phyloP scores from a whole-genome alignment of 371 early-diverging fungal genomes.

The Lichtheimia hyalospora region DNA sequence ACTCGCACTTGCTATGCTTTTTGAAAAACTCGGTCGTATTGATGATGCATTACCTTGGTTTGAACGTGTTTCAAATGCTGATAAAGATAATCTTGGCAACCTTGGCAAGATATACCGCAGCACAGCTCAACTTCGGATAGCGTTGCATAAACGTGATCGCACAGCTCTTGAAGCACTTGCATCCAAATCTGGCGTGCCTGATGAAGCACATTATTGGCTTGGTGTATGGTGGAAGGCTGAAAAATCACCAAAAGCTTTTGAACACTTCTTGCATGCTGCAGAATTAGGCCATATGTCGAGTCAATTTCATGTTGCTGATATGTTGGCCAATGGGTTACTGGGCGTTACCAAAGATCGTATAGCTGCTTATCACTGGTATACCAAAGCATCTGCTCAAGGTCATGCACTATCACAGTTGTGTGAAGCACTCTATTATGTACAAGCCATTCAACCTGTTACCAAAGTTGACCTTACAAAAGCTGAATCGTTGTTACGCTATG shows the following conservation, averaged over 20 bases:
- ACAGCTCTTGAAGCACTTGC: neutral
- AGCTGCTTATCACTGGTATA: slow-evolving; percentile 41
- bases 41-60: slow-evolving; percentile 12
- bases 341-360: neutral
- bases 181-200: neutral
- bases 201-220: neutral
- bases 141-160: slow-evolving; percentile 8
- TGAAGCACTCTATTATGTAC: slow-evolving; percentile 44
- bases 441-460: slow-evolving; percentile 37
- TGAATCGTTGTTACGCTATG: slow-evolving; percentile 28
- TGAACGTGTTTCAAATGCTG: slow-evolving; percentile 2
- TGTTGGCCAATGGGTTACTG: slow-evolving; percentile 30
- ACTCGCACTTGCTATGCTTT: slow-evolving; percentile 11
- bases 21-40: slow-evolving; percentile 2
- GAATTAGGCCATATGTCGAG: slow-evolving; percentile 24
- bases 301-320: slow-evolving; percentile 33
- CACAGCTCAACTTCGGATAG: slow-evolving; percentile 15
- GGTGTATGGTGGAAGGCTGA: neutral
- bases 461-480: slow-evolving; percentile 29
- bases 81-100: slow-evolving; percentile 22
- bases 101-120: slow-evolving; percentile 13
- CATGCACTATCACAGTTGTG: slow-evolving; percentile 39
- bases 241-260: slow-evolving; percentile 18
- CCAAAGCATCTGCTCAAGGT: slow-evolving; percentile 48
- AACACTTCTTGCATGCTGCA: slow-evolving; percentile 30